Percentiles rank a stretch among this genome's conserved stretches.
phyloP scores from a whole-genome alignment of 495 filamentous ascomycete genomes.

The Penicillium coprophilum region DNA sequence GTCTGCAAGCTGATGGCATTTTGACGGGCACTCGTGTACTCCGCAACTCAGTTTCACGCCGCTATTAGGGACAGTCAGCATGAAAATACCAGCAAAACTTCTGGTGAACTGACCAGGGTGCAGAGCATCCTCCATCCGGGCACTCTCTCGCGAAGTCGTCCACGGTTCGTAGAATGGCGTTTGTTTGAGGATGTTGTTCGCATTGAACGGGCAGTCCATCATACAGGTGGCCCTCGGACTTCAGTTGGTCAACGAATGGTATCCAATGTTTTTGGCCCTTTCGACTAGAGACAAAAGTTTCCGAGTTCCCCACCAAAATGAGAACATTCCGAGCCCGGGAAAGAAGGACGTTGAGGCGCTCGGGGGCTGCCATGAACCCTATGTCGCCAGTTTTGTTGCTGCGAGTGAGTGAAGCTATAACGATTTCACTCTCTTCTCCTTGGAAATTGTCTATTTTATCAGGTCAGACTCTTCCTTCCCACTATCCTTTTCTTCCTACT shows the following conservation, averaged over 20 bases:
- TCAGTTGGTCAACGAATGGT: slow-evolving; percentile 59
- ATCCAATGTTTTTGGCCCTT: slow-evolving; percentile 62
- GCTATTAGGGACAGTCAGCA: slow-evolving; percentile 31
- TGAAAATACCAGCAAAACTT: slow-evolving; percentile 6
- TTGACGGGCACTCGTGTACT: slow-evolving; percentile 57
- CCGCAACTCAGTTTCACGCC: slow-evolving; percentile 59
- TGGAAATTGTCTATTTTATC: slow-evolving; percentile 67
- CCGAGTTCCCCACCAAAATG: slow-evolving; percentile 70
- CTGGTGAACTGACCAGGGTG: slow-evolving; percentile 55
- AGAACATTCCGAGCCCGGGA: slow-evolving; percentile 66
- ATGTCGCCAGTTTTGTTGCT: slow-evolving; percentile 65
- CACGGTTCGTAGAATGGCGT: slow-evolving; percentile 40
- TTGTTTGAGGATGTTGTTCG: slow-evolving; percentile 59
- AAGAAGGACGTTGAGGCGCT: slow-evolving; percentile 71
- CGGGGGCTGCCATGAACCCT: slow-evolving; percentile 69
- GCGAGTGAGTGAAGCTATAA: slow-evolving; percentile 65
- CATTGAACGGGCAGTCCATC: slow-evolving; percentile 71
- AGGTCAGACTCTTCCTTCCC: slow-evolving; percentile 3
- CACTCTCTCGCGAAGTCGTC: slow-evolving; percentile 60
- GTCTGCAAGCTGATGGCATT: slow-evolving; percentile 64
- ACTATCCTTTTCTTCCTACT: neutral
- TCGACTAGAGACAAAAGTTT: slow-evolving; percentile 62
- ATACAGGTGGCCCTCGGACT: slow-evolving; percentile 54
- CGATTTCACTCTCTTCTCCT: slow-evolving; percentile 77
- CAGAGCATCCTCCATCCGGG: slow-evolving; percentile 72